Evolutionary conservation across 2,329 filamentous ascomycete genomes (phyloP), one percentile per base, ranked within the genome.

Genomic region (Polychaeton citri): DNA sequence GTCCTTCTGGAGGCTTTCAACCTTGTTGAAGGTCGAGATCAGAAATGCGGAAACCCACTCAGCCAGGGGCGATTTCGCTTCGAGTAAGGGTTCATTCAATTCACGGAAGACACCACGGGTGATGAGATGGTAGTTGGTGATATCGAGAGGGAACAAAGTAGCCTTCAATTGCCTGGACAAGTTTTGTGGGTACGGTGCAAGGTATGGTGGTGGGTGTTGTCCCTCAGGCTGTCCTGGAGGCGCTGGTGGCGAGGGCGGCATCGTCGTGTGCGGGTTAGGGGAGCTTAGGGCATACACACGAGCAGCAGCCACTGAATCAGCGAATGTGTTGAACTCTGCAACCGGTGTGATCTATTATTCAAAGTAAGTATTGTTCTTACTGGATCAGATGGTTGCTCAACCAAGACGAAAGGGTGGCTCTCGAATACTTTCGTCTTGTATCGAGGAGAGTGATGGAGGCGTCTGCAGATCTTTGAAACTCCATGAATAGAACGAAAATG

Each of bases 321-420:
- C 87, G 53, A 85, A 93, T 38, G 81, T 81, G 65, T 98, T 98
- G 72, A 98, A 98, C 58, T 98, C 90, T 43, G 83, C 85, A 9
- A 80, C 74, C 2, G 90, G 88, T 0, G 73, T 79, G 45, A 78
- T 71, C 65, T 69, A 58, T 41, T 62, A 53, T n/a, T n/a, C n/a
- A n/a, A n/a, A n/a, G n/a, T n/a, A n/a, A n/a, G 49, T 40, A 42
- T 37, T 13, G 43, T 36, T 37, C 49, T 47, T 15, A 61, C 37
- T 3, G 52, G 52, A 0, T 53, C 54, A 13, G 55, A 42, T 7
- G 56, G 54, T 45, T 61, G 51, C 38, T 62, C 62, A 36, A 55
- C 59, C 15, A 63, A 48, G 21, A 51, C 46, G 46, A 26, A 60
- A 59, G 13, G 52, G 49, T 7, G 59, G 59, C 32, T 55, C 42